Percentiles rank a stretch among this genome's conserved stretches.
These are phyloP conservation scores for Phytophthora pluvialis DNA, from an alignment of 352 stramenopile species.

Conservation along the genomic window DNA sequence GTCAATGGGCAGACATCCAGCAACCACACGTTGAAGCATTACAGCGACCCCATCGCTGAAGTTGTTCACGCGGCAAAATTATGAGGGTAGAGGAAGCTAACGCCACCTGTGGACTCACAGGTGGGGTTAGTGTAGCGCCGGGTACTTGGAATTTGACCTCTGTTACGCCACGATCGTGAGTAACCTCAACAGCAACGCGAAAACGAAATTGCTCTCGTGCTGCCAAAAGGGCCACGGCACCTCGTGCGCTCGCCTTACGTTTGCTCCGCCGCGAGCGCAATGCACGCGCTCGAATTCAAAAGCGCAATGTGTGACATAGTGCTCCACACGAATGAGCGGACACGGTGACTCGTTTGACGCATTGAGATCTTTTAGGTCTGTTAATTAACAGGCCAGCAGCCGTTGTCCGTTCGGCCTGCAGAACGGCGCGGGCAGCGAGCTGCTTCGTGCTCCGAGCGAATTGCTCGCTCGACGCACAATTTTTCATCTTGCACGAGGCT, in stretches of 20 bases:
- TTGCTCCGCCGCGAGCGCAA: neutral
- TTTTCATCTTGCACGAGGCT: neutral
- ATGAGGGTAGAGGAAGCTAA: too few relatives aligned
- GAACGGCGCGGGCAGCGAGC: neutral
- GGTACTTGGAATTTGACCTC: conserved; percentile 26
- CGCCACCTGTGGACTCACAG: too few relatives aligned
- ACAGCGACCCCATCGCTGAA: conserved; percentile 20
- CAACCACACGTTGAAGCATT: conserved; percentile 15
- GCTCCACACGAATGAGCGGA: conserved; percentile 13
- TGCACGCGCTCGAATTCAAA: neutral
- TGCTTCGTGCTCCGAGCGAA: neutral
- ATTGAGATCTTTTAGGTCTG: neutral
- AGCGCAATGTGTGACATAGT: conserved; percentile 19
- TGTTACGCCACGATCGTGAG: conserved; percentile 16
- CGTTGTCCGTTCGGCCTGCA: too few relatives aligned
- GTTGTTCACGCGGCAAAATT: conserved; percentile 11
- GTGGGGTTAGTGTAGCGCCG: neutral
- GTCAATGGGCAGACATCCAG: conserved; percentile 9
- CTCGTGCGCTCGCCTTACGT: too few relatives aligned
- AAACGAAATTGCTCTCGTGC: conserved; percentile 23
- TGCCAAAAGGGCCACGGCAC: conserved; percentile 18
- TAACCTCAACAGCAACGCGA: conserved; percentile 24
- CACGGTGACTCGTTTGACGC: neutral
- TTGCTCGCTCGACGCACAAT: too few relatives aligned
- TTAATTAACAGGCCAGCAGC: neutral